Conservation (phyloP, 2,329 filamentous ascomycete genomes). For the Triangularia setosa region DNA sequence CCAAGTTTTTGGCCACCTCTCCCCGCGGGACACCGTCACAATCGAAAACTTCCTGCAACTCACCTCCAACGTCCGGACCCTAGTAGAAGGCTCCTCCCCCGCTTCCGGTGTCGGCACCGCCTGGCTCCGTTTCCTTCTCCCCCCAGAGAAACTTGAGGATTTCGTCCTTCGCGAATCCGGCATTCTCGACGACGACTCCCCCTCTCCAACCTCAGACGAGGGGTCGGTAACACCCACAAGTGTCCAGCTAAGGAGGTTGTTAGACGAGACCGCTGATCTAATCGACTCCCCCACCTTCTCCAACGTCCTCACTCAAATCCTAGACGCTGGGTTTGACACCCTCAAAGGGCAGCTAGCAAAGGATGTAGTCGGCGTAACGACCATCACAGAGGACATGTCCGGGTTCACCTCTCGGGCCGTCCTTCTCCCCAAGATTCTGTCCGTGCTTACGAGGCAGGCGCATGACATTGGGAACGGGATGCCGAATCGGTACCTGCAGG, state of each 20-base stretch:
- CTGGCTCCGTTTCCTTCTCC: constrained; percentile 84
- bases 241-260: constrained; percentile 66
- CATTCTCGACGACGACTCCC: constrained; percentile 56
- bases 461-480: constrained; percentile 80
- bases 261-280: constrained; percentile 94
- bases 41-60: constrained; percentile 76
- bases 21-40: constrained; percentile 82
- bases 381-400: neutral
- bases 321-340: constrained; percentile 82
- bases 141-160: constrained; percentile 72
- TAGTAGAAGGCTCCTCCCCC: constrained; percentile 64
- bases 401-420: constrained; percentile 44
- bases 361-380: constrained; percentile 39
- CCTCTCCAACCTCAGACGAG: constrained; percentile 17
- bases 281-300: constrained; percentile 91
- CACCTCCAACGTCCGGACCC: constrained; percentile 76
- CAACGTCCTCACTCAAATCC: constrained; percentile 77
- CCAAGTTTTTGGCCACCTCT: constrained; percentile 83
- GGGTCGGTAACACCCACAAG: constrained; percentile 47
- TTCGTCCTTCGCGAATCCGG: constrained; percentile 83
- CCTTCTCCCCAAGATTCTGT: constrained; percentile 81
- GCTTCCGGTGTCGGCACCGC: constrained; percentile 47
- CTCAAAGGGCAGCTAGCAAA: constrained; percentile 80
- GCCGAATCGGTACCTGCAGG: constrained; percentile 66
- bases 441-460: constrained; percentile 85